A percentile compares a stretch with the other conserved stretches of the same genome.
These are phyloP conservation scores for Phytophthora podocarpi DNA, from an alignment of 352 stramenopile species.

Conservation along the genomic window DNA sequence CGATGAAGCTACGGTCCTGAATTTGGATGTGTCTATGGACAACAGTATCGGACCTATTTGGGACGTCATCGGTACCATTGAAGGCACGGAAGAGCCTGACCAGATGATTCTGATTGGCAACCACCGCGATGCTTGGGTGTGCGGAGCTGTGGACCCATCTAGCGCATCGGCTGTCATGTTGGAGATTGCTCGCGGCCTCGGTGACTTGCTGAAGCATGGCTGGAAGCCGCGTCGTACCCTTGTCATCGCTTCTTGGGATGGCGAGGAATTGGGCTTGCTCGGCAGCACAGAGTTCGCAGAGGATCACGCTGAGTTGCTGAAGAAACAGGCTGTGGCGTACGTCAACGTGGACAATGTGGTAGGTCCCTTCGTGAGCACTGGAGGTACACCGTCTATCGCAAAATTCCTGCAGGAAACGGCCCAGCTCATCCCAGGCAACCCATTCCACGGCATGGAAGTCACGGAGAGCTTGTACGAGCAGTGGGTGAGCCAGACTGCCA, in stretches of 20 bases:
- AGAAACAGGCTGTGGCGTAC: conserved; percentile 68
- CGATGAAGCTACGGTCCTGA: conserved; percentile 60
- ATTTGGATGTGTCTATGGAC: conserved; percentile 74
- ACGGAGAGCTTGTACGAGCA: conserved; percentile 49
- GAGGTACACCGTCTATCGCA: conserved; percentile 63
- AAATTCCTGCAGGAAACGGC: conserved; percentile 61
- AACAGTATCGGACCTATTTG: conserved; percentile 78
- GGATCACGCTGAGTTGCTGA: conserved; percentile 48
- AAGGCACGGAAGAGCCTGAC: conserved; percentile 58
- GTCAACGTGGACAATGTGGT: conserved; percentile 86
- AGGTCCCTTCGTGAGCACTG: conserved; percentile 49
- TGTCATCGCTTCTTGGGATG: conserved; percentile 84
- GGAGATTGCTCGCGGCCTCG: conserved; percentile 81
- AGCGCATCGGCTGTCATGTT: conserved; percentile 80
- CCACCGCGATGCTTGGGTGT: conserved; percentile 92
- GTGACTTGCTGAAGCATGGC: conserved; percentile 60
- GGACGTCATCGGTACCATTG: conserved; percentile 58
- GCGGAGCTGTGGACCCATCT: conserved; percentile 57
- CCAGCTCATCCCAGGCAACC: conserved; percentile 52
- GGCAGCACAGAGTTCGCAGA: conserved; percentile 76
- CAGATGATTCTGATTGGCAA: conserved; percentile 89
- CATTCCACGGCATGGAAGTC: conserved; percentile 28
- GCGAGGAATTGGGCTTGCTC: conserved; percentile 81
- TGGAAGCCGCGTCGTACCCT: conserved; percentile 86
- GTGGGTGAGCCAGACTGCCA: conserved; percentile 33